A percentile compares a stretch with the other conserved stretches of the same genome.
phyloP scores from a whole-genome alignment of 2,329 filamentous ascomycete species.

The Colletotrichum karsti region DNA sequence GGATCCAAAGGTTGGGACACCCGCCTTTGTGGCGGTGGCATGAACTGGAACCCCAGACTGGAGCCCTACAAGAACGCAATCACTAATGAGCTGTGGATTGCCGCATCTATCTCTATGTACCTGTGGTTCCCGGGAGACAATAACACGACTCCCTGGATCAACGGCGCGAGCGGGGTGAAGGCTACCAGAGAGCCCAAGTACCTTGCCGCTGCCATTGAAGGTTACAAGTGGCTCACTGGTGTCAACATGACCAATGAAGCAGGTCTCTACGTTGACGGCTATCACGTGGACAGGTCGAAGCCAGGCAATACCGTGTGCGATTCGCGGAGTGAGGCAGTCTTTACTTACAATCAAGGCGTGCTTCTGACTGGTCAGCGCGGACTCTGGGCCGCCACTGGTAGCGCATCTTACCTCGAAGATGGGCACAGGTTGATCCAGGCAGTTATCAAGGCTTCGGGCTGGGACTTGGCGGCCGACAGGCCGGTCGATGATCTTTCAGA shows the following conservation, averaged over 20 bases:
- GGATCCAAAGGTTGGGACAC: slow-evolving; percentile 84
- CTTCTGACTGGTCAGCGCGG: slow-evolving; percentile 83
- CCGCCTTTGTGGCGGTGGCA: slow-evolving; percentile 82
- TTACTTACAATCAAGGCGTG: slow-evolving; percentile 96
- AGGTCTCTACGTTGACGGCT: slow-evolving; percentile 87
- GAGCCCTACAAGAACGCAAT: slow-evolving; percentile 95
- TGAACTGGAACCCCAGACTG: slow-evolving; percentile 87
- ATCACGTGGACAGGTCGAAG: slow-evolving; percentile 75
- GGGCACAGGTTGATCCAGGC: slow-evolving; percentile 80
- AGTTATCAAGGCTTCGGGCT: slow-evolving; percentile 83
- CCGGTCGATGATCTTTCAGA: slow-evolving; percentile 50
- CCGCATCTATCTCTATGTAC: slow-evolving; percentile 89
- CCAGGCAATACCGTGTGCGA: slow-evolving; percentile 80
- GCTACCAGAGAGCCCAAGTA: slow-evolving; percentile 67
- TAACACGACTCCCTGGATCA: slow-evolving; percentile 74
- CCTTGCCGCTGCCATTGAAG: slow-evolving; percentile 77
- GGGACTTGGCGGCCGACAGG: slow-evolving; percentile 56
- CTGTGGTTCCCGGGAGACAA: slow-evolving; percentile 84
- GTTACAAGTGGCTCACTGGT: slow-evolving; percentile 80
- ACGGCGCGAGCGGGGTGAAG: slow-evolving; percentile 27
- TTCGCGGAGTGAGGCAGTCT: slow-evolving; percentile 85
- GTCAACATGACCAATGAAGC: slow-evolving; percentile 83
- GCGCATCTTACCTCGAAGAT: slow-evolving; percentile 76
- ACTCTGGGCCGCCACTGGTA: slow-evolving; percentile 81
- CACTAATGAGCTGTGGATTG: slow-evolving; percentile 90